Base-by-base conservation (phyloP, 2,329 filamentous ascomycete species). In the Aspergillus pseudoterreus region DNA sequence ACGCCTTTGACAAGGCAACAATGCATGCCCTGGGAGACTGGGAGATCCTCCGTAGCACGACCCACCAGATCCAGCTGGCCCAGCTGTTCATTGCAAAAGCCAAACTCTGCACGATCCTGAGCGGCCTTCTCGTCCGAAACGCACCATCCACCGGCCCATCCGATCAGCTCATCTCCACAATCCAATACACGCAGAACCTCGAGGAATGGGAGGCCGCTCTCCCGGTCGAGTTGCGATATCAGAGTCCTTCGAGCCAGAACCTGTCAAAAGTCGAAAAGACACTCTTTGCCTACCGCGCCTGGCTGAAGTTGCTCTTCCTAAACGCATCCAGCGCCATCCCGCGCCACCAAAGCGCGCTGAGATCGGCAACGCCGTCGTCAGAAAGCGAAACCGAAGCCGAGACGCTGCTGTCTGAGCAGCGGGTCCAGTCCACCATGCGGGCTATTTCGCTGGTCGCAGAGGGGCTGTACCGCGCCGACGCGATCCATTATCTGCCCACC, bases 271-370 rank as follows among this genome's bases (percentile, higher is more conserved):
- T 78, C 39, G 68, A 69, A 30, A 60, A 68, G 27, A 63, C 70
- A 10, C 62, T 82, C 42, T 74, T 78, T 51, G 68, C 94, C 2
- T 88, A 92, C 65, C 80, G 87, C 47, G 87, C 87, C 15, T 77
- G 95, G 15, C 75, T 95, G 22, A 88, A 94, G 69, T 91, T 95
- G 84, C 83, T 92, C 0, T 94, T 91, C 70, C 87, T 88, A 68
- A 92, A 90, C 3, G 90, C 89, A 0, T 77, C 92, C 21, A 92
- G 88, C 36, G 90, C 90, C 1, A 78, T 95, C 6, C 89, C 95
- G 67, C 83, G 90, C 22, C 90, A 90, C 6, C 43, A 4, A 88
- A 92, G 19, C 17, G 39, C 39, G 19, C 15, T 19, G 19, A 42
- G 17, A 4, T 42, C 39, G 5, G 11, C 19, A 2, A 12, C n/a